Percentiles rank a stretch among this genome's conserved stretches.
phyloP scores from a whole-genome alignment of 2,329 filamentous ascomycete genomes.

The Fusarium temperatum region DNA sequence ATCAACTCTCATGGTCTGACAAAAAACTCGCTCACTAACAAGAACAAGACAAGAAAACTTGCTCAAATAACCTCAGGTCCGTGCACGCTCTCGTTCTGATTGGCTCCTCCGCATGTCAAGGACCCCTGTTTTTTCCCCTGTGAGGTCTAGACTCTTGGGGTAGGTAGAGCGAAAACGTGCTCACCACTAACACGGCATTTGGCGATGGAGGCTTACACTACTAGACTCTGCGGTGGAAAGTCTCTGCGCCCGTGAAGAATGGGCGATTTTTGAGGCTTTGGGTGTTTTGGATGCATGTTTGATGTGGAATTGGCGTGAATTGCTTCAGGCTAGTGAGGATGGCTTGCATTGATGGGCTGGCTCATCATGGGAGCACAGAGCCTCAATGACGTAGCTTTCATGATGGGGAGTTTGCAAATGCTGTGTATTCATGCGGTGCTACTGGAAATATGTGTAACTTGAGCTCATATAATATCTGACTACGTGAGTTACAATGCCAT shows the following conservation, averaged over 20 bases:
- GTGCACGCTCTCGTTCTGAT: slow-evolving; percentile 24
- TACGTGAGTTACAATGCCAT: not conserved
- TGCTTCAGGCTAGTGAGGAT: not conserved
- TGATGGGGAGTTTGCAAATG: slow-evolving; percentile 4
- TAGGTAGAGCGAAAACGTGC: slow-evolving; percentile 10
- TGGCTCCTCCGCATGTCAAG: slow-evolving; percentile 20
- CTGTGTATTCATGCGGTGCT: not conserved
- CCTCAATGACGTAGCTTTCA: slow-evolving; percentile 37
- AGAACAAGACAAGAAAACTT: slow-evolving; percentile 45
- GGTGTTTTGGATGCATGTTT: not conserved
- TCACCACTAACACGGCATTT: slow-evolving; percentile 12
- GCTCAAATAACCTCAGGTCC: slow-evolving; percentile 51
- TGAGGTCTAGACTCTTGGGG: slow-evolving; percentile 22
- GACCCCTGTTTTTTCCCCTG: slow-evolving; percentile 25
- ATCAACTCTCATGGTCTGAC: not conserved
- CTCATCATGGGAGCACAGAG: slow-evolving; percentile 22
- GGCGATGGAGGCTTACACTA: slow-evolving; percentile 6
- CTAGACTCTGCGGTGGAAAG: not conserved
- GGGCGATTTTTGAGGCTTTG: not conserved
- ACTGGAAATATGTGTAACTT: not conserved
- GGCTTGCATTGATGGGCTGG: not conserved
- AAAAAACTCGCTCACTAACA: slow-evolving; percentile 26
- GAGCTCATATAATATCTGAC: not conserved
- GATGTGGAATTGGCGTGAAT: not conserved
- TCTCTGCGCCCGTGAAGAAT: too few relatives aligned